Percentiles rank a stretch among this genome's conserved stretches.
phyloP scores from a whole-genome alignment of 176 grass and related monocot genomes.

The maize (Zea mays) region DNA sequence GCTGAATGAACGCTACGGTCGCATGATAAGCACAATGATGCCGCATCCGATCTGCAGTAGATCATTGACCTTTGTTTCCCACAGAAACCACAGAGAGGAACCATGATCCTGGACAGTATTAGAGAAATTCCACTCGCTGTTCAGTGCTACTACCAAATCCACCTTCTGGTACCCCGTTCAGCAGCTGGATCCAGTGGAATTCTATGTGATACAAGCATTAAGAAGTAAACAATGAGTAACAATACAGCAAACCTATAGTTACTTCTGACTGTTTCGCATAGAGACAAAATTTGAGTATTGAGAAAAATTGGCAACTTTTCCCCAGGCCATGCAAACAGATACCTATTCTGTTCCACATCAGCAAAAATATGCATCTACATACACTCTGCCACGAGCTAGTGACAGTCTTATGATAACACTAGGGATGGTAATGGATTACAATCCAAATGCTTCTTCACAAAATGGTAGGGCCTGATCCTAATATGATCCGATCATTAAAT shows the following conservation, averaged over 20 bases:
- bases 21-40: conserved; percentile 24
- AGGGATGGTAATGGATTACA: no score
- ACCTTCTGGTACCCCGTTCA: conserved; percentile 17
- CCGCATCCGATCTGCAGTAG: no score
- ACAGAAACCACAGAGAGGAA: no score
- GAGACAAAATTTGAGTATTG: neutral
- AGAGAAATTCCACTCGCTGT: no score
- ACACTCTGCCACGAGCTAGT: conserved; percentile 18
- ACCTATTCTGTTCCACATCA: conserved; percentile 32
- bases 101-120: neutral
- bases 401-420: conserved; percentile 22
- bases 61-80: no score
- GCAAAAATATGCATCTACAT: conserved; percentile 5
- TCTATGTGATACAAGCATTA: conserved; percentile 28
- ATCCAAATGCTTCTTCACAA: no score
- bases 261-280: conserved; percentile 11
- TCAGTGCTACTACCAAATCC: neutral
- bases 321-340: conserved; percentile 11
- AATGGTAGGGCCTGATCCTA: no score
- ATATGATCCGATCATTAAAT: no score
- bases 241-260: neutral
- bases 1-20: conserved; percentile 88
- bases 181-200: conserved; percentile 24
- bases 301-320: neutral
- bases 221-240: conserved; percentile 4